These are phyloP conservation scores for Talaromyces sp. DNA, from an alignment of 2,329 filamentous ascomycete genomes.

Conservation along the genomic window DNA sequence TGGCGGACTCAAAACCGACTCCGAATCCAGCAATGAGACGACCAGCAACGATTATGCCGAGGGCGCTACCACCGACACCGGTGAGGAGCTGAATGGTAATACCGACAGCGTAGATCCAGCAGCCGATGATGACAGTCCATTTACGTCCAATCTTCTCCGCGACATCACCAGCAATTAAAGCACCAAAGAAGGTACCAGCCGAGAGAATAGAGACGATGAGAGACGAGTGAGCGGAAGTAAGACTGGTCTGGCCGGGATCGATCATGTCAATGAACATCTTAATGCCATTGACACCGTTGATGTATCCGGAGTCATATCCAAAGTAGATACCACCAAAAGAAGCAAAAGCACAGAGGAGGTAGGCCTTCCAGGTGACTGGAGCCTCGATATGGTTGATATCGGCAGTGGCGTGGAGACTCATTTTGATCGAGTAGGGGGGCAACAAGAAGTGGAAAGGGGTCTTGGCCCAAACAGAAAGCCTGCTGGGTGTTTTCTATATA, in stretches of 20 bases:
- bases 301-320: constrained; percentile 58
- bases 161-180: constrained; percentile 71
- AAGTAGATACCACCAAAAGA: constrained; percentile 60
- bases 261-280: constrained; percentile 45
- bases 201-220: constrained; percentile 75
- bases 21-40: constrained; percentile 72
- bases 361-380: constrained; percentile 57
- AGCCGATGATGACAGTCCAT: constrained; percentile 68
- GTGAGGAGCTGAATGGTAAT: constrained; percentile 63
- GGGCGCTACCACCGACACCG: constrained; percentile 48
- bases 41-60: constrained; percentile 65
- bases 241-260: constrained; percentile 37
- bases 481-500: not conserved
- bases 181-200: constrained; percentile 72
- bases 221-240: constrained; percentile 52
- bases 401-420: constrained; percentile 36
- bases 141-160: constrained; percentile 65
- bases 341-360: constrained; percentile 59
- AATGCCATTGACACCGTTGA: constrained; percentile 52
- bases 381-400: constrained; percentile 56
- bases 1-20: constrained; percentile 75
- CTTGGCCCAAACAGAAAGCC: not conserved
- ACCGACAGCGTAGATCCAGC: constrained; percentile 66
- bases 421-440: not conserved
- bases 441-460: not conserved